Base-by-base conservation (phyloP, 352 stramenopile species). In the Phytopythium oedochilum region DNA sequence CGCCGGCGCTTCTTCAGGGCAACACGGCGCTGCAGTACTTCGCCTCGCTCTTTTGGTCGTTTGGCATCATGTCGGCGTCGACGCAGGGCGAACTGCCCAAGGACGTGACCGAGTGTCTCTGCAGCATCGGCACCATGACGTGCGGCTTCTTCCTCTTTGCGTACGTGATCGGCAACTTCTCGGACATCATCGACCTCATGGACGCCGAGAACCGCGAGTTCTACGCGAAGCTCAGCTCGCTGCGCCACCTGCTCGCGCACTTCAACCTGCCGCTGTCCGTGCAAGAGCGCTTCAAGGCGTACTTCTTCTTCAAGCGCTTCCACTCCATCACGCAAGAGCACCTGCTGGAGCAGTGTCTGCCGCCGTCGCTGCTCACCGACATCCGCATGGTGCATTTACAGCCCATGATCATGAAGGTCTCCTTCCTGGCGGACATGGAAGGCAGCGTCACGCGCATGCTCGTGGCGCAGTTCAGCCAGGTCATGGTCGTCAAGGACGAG, bases 311-410 rank as follows among this genome's bases (percentile, higher is more conserved):
- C 60, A 56, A 69, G 36, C 68, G 72, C 11, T 86, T 71, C 50
- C 75, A 83, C 45, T 77, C 70, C 1, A 83, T 83, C 60, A 80
- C 72, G 0, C 68, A 80, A 54, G 75, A 86, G 44, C 61, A 70
- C 18, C 42, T 78, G 11, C 53, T 86, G 5, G 64, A 72, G 26
- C 54, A 62, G 3, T 83, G 70, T 23, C 54, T 86, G 10, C 75
- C 75, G 17, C 75, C 72, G 2, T 77, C 75, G 5, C 49, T 86
- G 29, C 36, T 86, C n/a, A 78, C 72, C 1, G 75, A 86, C 46
- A 78, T 83, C 35, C 72, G 72, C 0, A 52, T 83, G 1, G 56
- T 83, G 14, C 67, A 83, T 31, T 29, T 86, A 14, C 63, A 72
- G 29, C 55, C 70, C 5, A 83, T 86, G 73, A 76, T 86, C 48